Percentiles rank a stretch among this genome's conserved stretches.
Evolutionary conservation across 306 rosid species (phyloP).

Genomic region (Fragaria ananassa): DNA sequence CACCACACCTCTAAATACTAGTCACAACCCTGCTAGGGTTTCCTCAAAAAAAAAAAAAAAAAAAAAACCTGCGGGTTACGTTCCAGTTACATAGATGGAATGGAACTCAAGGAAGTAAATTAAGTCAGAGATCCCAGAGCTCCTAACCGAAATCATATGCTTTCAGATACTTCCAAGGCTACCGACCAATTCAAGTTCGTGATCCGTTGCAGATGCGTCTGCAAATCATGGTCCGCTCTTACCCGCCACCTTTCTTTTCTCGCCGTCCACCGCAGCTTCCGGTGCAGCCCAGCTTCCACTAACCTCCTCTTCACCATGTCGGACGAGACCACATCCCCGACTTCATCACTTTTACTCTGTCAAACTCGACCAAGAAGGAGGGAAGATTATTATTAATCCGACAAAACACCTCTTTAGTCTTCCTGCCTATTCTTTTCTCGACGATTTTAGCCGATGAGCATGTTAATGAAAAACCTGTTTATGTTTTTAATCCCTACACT

Average conservation of each 20-base stretch:
- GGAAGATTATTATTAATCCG: neutral
- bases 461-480: neutral
- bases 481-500: neutral
- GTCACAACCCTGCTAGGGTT: too few relatives aligned
- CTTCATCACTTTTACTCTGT: neutral
- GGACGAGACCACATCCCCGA: neutral
- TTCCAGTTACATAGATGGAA: neutral
- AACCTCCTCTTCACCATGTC: neutral
- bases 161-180: neutral
- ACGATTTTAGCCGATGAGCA: neutral
- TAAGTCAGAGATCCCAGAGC: neutral
- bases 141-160: neutral
- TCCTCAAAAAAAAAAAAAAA: too few relatives aligned
- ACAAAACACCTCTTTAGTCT: neutral
- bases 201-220: neutral
- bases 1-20: too few relatives aligned
- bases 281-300: neutral
- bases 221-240: neutral
- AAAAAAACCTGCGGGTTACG: neutral
- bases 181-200: neutral
- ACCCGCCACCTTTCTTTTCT: neutral
- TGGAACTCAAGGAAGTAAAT: neutral
- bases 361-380: neutral
- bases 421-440: neutral
- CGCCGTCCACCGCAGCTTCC: neutral